These are phyloP conservation scores for Nemania sp. DNA, from an alignment of 2,329 filamentous ascomycete species.

Conservation along the genomic window DNA sequence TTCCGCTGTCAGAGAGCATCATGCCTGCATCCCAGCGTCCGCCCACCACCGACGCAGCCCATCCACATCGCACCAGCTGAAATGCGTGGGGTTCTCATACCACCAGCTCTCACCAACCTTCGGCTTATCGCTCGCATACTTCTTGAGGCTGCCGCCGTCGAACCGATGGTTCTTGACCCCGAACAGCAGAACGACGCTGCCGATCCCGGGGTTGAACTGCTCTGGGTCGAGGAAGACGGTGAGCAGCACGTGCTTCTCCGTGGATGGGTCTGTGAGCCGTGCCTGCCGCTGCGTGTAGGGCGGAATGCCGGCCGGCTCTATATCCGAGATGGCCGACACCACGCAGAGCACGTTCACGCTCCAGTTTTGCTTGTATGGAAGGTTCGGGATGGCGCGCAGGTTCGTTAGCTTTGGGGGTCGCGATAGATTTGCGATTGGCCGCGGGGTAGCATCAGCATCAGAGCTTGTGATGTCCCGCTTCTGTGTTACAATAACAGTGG, in stretches of 20 bases:
- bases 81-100: constrained; percentile 52
- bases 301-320: constrained; percentile 55
- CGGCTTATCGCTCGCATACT: constrained; percentile 47
- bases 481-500: constrained; percentile 4
- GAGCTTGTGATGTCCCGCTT: constrained; percentile 16
- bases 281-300: constrained; percentile 58
- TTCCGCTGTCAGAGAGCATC: too few relatives aligned
- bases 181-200: constrained; percentile 55
- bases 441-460: constrained; percentile 35
- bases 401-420: constrained; percentile 57
- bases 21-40: neutral
- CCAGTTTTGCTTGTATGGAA: constrained; percentile 64
- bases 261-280: constrained; percentile 56
- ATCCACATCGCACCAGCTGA: constrained; percentile 54
- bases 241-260: constrained; percentile 55
- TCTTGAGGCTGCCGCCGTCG: constrained; percentile 52
- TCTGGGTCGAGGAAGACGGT: constrained; percentile 60
- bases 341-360: constrained; percentile 59
- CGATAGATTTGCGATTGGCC: constrained; percentile 47
- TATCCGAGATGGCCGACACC: constrained; percentile 50
- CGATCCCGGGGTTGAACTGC: constrained; percentile 51
- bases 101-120: constrained; percentile 49
- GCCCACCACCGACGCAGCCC: constrained; percentile 25
- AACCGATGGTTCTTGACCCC: constrained; percentile 63
- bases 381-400: constrained; percentile 53